Conservation (phyloP, 2,329 filamentous ascomycete species). For the Microcera coccophila region DNA sequence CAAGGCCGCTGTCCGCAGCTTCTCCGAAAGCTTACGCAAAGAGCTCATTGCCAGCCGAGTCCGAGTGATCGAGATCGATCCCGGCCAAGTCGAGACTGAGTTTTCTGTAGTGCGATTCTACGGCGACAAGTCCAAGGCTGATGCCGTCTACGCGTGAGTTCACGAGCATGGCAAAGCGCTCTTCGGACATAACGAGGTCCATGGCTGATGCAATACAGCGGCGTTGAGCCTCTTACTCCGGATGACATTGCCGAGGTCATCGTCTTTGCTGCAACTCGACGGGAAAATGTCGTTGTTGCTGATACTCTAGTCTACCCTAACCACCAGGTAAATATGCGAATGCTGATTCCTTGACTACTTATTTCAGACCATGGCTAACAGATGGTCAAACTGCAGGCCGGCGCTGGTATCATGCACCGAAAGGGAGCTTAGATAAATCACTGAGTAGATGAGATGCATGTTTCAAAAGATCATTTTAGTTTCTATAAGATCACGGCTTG, state of each 20-base stretch:
- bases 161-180: neutral
- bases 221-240: conserved; percentile 76
- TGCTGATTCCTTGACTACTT: neutral
- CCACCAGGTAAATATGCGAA: conserved; percentile 83
- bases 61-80: conserved; percentile 82
- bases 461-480: no score
- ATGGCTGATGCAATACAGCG: conserved; percentile 40
- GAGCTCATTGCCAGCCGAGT: conserved; percentile 80
- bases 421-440: conserved; percentile 14
- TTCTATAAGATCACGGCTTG: no score
- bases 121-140: conserved; percentile 83
- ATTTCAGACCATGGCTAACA: conserved; percentile 5
- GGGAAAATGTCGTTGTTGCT: conserved; percentile 87
- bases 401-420: conserved; percentile 32
- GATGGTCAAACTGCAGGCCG: conserved; percentile 21
- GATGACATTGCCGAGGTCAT: conserved; percentile 89
- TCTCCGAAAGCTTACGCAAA: conserved; percentile 76
- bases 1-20: conserved; percentile 82
- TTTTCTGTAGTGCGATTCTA: conserved; percentile 86
- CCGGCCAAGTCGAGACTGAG: conserved; percentile 89
- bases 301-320: conserved; percentile 85
- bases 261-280: conserved; percentile 77
- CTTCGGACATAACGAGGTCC: neutral
- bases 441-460: no score
- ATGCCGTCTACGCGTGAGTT: conserved; percentile 80